Percentiles rank a stretch among this genome's conserved stretches.
phyloP scores from a whole-genome alignment of 2,329 filamentous ascomycete genomes.

The Tolypocladium ovalisporum region DNA sequence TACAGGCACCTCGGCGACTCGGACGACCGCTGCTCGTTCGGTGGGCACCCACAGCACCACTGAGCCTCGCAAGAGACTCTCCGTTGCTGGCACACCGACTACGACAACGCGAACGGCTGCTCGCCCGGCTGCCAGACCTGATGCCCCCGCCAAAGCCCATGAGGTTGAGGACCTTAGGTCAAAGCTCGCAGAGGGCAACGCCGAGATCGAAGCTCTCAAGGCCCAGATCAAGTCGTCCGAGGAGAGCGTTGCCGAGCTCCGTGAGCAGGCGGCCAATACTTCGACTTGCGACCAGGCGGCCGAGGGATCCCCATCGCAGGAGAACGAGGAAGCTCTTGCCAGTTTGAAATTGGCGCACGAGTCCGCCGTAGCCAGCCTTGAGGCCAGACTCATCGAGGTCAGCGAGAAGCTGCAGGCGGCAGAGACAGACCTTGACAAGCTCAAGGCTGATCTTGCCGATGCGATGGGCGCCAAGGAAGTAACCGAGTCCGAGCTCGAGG shows the following conservation, averaged over 20 bases:
- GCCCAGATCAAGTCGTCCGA: slow-evolving; percentile 44
- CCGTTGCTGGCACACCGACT: slow-evolving; percentile 31
- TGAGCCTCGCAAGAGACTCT: slow-evolving; percentile 46
- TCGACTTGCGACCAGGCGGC: slow-evolving; percentile 22
- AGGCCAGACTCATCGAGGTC: slow-evolving; percentile 35
- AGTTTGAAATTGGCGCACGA: slow-evolving; percentile 39
- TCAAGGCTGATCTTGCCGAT: slow-evolving; percentile 37
- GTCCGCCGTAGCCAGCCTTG: slow-evolving; percentile 33
- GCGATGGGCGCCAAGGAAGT: slow-evolving; percentile 37
- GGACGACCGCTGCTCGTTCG: slow-evolving; percentile 23
- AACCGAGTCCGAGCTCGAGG: slow-evolving; percentile 34
- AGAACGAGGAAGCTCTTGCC: slow-evolving; percentile 32
- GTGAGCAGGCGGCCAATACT: slow-evolving; percentile 36
- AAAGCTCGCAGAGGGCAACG: slow-evolving; percentile 47
- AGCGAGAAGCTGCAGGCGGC: slow-evolving; percentile 39
- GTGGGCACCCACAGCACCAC: slow-evolving; percentile 27
- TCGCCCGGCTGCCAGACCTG: slow-evolving; percentile 27
- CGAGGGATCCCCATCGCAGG: slow-evolving; percentile 29
- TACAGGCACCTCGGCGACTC: slow-evolving; percentile 19
- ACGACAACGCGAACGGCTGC: slow-evolving; percentile 23
- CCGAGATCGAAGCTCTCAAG: slow-evolving; percentile 46
- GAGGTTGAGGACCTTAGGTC: slow-evolving; percentile 50
- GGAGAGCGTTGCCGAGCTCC: slow-evolving; percentile 43
- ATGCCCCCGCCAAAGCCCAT: slow-evolving; percentile 34
- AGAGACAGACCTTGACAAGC: slow-evolving; percentile 38